Percentiles rank a stretch among this genome's conserved stretches.
Evolutionary conservation across 768 basidiomycete genomes (phyloP).

Genomic region (Naematelia aurantialba): DNA sequence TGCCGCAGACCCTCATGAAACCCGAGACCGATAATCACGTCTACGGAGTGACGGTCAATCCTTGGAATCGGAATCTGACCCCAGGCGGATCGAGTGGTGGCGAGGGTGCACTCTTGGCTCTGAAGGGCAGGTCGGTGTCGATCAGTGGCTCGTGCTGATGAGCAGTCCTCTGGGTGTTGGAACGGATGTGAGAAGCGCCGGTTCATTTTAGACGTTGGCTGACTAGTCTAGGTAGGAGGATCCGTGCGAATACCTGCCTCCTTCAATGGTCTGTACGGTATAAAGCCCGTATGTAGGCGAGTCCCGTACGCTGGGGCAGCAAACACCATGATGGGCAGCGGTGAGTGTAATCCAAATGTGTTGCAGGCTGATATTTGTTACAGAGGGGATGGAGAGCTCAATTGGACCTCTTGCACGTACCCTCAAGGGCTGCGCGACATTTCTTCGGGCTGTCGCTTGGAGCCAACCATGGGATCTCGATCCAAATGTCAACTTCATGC

Average conservation of each 20-base stretch:
- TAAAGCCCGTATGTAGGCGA: constrained; percentile 20
- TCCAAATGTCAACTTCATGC: background rate
- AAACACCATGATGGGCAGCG: constrained; percentile 2
- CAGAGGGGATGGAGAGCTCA: constrained; percentile 8
- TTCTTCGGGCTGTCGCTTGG: background rate
- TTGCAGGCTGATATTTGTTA: background rate
- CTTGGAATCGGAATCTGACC: constrained; percentile 19
- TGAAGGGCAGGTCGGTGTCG: constrained; percentile 13
- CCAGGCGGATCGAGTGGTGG: constrained; percentile 25
- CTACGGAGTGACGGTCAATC: constrained; percentile 18
- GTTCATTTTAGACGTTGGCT: background rate
- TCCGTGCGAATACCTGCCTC: constrained; percentile 23
- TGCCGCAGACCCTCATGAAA: constrained; percentile 28
- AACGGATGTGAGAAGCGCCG: background rate
- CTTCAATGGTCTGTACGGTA: constrained; percentile 25
- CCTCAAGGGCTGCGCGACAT: constrained; percentile 1
- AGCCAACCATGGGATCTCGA: constrained; percentile 4
- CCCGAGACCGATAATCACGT: constrained; percentile 21
- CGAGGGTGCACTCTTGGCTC: constrained; percentile 19
- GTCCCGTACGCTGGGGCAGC: constrained; percentile 4
- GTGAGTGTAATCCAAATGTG: background rate
- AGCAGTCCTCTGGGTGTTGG: constrained; percentile 4
- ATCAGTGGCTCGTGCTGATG: background rate
- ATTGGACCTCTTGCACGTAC: constrained; percentile 5
- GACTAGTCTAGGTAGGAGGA: constrained; percentile 15